phyloP scores from a whole-genome alignment of 1,284 basidiomycete genomes.

The Rhodotorula mucilaginosa region DNA sequence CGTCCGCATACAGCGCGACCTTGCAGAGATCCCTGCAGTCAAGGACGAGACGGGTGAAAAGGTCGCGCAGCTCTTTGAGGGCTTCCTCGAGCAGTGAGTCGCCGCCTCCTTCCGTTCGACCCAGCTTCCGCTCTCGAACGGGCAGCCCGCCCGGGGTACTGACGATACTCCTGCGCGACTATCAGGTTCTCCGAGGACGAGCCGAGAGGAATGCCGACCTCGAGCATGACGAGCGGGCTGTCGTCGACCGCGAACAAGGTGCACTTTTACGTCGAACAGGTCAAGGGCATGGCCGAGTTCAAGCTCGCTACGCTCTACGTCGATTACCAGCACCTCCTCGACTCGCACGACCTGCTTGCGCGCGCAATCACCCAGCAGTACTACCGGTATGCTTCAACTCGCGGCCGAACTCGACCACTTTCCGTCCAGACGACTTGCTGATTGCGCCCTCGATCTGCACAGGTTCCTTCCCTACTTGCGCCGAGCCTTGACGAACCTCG shows the following conservation, averaged over 20 bases:
- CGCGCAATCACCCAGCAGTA: conserved; percentile 91
- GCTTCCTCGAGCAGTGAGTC: conserved; percentile 82
- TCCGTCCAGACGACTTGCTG: not conserved
- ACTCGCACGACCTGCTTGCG: conserved; percentile 85
- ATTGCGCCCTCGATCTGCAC: not conserved
- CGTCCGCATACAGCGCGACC: conserved; percentile 33
- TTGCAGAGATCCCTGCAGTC: conserved; percentile 59
- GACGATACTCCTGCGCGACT: not conserved
- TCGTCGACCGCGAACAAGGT: conserved; percentile 29
- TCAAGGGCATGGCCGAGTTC: conserved; percentile 88
- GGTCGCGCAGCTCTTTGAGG: conserved; percentile 83
- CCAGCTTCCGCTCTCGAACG: not conserved
- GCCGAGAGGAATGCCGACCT: conserved; percentile 59
- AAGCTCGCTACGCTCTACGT: conserved; percentile 93
- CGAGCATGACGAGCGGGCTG: conserved; percentile 58
- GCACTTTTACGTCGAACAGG: conserved; percentile 53
- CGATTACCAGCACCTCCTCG: conserved; percentile 86
- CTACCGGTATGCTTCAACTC: conserved; percentile 60
- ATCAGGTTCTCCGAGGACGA: conserved; percentile 77
- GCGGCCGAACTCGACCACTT: not conserved
- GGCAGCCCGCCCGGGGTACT: not conserved
- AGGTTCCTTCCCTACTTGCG: conserved; percentile 88
- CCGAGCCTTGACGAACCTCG: conserved; percentile 82
- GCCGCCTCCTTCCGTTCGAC: not conserved
- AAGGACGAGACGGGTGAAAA: conserved; percentile 90